Conservation (phyloP, 2,329 filamentous ascomycete species). For the Scleromitrula shiraiana region DNA sequence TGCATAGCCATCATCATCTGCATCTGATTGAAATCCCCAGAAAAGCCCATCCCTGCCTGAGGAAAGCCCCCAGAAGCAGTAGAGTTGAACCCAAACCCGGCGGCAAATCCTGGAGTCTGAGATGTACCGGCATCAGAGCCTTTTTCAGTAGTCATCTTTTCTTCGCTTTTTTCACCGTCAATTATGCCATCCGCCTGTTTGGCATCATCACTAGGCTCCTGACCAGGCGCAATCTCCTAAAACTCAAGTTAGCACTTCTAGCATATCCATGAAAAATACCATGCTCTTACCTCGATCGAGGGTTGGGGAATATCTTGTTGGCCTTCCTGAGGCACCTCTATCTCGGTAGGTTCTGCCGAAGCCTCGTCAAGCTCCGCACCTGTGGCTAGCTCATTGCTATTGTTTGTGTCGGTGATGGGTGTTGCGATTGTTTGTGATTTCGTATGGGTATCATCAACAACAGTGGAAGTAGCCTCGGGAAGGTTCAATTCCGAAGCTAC, state of each 20-base stretch:
- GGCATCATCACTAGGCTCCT: slow-evolving; percentile 24
- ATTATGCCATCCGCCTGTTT: slow-evolving; percentile 14
- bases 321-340: slow-evolving; percentile 16
- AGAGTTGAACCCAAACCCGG: slow-evolving; percentile 37
- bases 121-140: slow-evolving; percentile 12
- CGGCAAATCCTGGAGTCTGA: slow-evolving; percentile 20
- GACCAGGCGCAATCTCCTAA: slow-evolving; percentile 29
- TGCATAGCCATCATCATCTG: slow-evolving; percentile 75
- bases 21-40: slow-evolving; percentile 63
- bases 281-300: slow-evolving; percentile 31
- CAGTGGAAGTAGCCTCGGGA: slow-evolving; percentile 18
- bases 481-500: slow-evolving; percentile 13
- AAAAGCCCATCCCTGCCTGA: slow-evolving; percentile 42
- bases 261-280: neutral
- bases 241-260: slow-evolving; percentile 13
- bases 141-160: slow-evolving; percentile 12
- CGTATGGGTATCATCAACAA: slow-evolving; percentile 18
- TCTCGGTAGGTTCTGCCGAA: slow-evolving; percentile 8
- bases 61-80: slow-evolving; percentile 28
- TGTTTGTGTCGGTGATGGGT: slow-evolving; percentile 9
- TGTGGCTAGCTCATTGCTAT: neutral
- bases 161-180: slow-evolving; percentile 12
- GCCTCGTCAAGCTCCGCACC: slow-evolving; percentile 10
- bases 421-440: slow-evolving; percentile 9
- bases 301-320: slow-evolving; percentile 32